Base-by-base conservation (phyloP, 441 rosid genomes). In the Pelargonium citronellum region DNA sequence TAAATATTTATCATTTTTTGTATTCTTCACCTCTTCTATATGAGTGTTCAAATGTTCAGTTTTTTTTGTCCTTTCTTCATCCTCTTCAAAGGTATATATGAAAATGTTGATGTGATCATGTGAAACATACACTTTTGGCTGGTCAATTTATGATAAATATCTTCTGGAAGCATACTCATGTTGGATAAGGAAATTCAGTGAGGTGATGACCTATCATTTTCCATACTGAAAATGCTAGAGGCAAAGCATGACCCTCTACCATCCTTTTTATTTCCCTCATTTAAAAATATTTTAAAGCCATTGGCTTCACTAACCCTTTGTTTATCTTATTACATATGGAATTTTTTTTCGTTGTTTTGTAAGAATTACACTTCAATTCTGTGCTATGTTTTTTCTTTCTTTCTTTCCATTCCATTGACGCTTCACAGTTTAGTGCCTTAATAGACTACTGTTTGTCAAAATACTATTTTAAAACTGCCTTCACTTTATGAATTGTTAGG, bases 171-270 rank as follows among this genome's bases (percentile, higher is more conserved):
- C 41, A 19, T 67, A 57, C 11, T 3, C 46, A 8, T 57, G 13
- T 46, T n/a, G 10, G 61, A 13, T 72, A 24, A 58, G 47, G 46
- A 67, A 60, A 30, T 68, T 37, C 19, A 47, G 43, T 49, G n/a
- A 67, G 53, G 20, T 68, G 72, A 37, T 73, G 63, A 13, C 2
- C 2, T 20, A 51, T 22, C 22, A 10, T n/a, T 37, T 61, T 15
- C 17, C 68, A 37, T 68, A 20, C 7, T 27, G 3, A 63, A 60
- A 60, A 60, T 60, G 15, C 15, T 20, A 1, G 19, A 22, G 64
- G 58, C 15, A 30, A 30, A 62, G 43, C n/a, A 30, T 13, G 66
- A 12, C 13, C 34, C n/a, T 20, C 34, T 10, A 60, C 22, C 34
- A 20, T 60, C 37, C 64, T 60, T 60, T 58, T 22, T 60, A 9